These are phyloP conservation scores for Penicillium egyptiacum DNA, from an alignment of 495 filamentous ascomycete genomes.

Conservation along the genomic window DNA sequence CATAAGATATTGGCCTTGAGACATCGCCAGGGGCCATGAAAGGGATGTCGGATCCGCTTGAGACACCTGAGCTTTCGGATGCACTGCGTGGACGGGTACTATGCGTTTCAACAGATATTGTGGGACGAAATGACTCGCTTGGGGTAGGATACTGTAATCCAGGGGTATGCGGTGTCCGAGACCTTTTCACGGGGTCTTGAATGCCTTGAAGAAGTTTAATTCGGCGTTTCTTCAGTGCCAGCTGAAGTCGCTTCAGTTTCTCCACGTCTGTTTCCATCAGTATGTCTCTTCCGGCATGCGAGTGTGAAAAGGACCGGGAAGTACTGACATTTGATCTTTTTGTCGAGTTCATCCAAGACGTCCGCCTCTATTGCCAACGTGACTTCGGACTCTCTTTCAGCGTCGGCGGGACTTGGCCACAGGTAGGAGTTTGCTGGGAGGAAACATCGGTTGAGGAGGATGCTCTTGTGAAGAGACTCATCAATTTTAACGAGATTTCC, in stretches of 20 bases:
- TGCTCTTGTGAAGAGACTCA: not conserved
- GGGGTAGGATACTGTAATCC: not conserved
- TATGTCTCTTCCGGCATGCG: not conserved
- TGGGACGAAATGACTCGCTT: not conserved
- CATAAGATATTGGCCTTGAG: not conserved
- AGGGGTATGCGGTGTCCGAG: not conserved
- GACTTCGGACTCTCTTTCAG: not conserved
- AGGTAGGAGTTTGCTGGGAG: not conserved
- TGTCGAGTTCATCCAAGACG: not conserved
- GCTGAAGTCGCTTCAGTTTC: constrained; percentile 10
- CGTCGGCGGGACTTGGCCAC: not conserved
- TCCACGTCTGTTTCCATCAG: constrained; percentile 7
- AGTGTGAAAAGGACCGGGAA: not conserved
- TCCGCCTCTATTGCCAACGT: constrained; percentile 7
- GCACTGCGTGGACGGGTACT: not conserved
- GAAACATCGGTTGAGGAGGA: not conserved
- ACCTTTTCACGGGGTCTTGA: not conserved
- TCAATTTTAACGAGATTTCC: constrained; percentile 1
- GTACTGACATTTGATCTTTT: not conserved
- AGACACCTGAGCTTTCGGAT: not conserved
- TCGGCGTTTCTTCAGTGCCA: constrained; percentile 8
- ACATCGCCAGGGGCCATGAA: not conserved
- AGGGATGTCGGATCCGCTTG: constrained; percentile 6
- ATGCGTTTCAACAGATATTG: not conserved
- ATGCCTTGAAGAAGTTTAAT: not conserved